Conservation (phyloP, 129 eudicot species). For the Chrysanthemum makinoi region DNA sequence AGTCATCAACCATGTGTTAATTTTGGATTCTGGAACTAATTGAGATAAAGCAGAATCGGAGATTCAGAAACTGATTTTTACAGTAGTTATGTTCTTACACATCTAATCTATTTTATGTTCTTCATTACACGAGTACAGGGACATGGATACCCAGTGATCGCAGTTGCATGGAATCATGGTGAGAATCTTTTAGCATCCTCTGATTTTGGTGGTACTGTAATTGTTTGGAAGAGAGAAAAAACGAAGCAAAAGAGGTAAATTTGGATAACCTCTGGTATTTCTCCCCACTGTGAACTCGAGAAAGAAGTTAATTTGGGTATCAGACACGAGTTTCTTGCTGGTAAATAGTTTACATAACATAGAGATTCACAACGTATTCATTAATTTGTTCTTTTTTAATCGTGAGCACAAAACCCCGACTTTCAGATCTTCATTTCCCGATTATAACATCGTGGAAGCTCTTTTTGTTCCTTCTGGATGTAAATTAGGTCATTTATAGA, state of each 20-base stretch:
- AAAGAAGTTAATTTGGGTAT: not conserved
- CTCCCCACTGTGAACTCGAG: not conserved
- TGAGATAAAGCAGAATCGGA: not conserved
- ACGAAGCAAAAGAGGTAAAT: constrained; percentile 40
- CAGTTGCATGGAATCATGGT: constrained; percentile 94
- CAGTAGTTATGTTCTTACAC: too few species aligned
- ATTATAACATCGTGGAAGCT: not conserved
- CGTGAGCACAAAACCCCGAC: not conserved
- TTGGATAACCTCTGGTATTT: not conserved
- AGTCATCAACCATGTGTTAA: not conserved
- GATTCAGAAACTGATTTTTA: constrained; percentile 3
- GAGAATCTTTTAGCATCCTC: constrained; percentile 95
- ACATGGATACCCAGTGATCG: constrained; percentile 90
- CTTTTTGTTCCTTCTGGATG: not conserved
- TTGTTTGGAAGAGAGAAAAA: constrained; percentile 96
- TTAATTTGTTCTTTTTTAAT: not conserved
- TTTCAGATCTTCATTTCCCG: not conserved
- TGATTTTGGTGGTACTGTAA: constrained; percentile 97
- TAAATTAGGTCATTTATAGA: not conserved
- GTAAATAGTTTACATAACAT: not conserved
- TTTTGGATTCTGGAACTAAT: not conserved
- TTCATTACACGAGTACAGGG: constrained; percentile 48
- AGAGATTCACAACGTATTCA: not conserved
- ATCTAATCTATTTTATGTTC: constrained; percentile 10
- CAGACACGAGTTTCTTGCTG: not conserved